These are phyloP conservation scores for Saturnispora kantuleensis DNA, from an alignment of 805 yeast species.

Conservation along the genomic window DNA sequence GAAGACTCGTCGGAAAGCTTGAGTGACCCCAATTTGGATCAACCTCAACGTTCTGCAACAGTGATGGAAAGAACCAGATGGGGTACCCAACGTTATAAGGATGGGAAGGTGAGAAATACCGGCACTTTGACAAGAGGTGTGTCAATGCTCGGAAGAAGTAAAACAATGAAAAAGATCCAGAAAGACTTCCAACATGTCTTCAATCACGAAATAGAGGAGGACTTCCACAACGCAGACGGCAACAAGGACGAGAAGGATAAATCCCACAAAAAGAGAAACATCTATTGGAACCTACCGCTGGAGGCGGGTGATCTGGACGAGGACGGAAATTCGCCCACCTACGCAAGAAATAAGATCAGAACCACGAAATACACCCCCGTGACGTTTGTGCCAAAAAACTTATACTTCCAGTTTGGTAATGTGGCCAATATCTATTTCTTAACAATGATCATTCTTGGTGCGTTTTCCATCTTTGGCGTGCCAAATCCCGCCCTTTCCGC, in stretches of 20 bases:
- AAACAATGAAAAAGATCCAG: conserved; percentile 34
- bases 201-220: conserved; percentile 15
- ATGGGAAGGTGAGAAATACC: conserved; percentile 45
- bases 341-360: conserved; percentile 84
- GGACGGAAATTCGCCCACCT: conserved; percentile 49
- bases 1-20: conserved; percentile 12
- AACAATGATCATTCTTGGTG: conserved; percentile 69
- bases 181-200: conserved; percentile 11
- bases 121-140: conserved; percentile 8
- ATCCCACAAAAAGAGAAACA: conserved; percentile 30
- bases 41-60: conserved; percentile 32
- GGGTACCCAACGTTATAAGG: conserved; percentile 79
- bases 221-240: conserved; percentile 24
- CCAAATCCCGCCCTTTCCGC: conserved; percentile 66
- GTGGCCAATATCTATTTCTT: conserved; percentile 87
- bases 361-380: conserved; percentile 93
- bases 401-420: conserved; percentile 70
- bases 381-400: conserved; percentile 77
- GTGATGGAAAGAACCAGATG: conserved; percentile 71
- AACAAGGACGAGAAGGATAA: conserved; percentile 21
- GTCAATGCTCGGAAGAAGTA: conserved; percentile 36
- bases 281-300: conserved; percentile 50
- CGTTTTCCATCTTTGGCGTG: conserved; percentile 69
- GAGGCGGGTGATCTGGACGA: conserved; percentile 48
- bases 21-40: conserved; percentile 19